Conservation (phyloP, 2,329 filamentous ascomycete species). For the Cladobotryum mycophilum region DNA sequence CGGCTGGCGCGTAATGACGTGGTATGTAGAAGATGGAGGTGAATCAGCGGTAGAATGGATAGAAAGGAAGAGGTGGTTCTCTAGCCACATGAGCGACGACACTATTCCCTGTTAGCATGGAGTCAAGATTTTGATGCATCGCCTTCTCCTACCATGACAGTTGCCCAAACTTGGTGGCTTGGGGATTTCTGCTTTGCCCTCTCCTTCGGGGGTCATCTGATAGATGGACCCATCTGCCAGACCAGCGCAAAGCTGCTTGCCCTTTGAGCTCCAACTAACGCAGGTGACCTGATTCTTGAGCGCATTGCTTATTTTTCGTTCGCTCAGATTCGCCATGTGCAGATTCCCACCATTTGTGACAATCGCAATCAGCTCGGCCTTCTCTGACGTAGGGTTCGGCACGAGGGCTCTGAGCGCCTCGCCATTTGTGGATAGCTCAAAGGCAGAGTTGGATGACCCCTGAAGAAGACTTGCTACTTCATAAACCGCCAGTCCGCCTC, state of each 20-base stretch:
- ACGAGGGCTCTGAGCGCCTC: constrained; percentile 65
- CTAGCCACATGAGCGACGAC: constrained; percentile 78
- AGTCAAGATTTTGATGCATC: background rate
- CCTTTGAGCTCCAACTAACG: constrained; percentile 84
- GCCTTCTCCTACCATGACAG: constrained; percentile 56
- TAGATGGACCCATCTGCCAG: constrained; percentile 70
- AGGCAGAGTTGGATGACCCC: constrained; percentile 59
- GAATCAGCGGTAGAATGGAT: constrained; percentile 64
- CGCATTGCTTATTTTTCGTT: constrained; percentile 54
- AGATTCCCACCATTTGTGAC: constrained; percentile 77
- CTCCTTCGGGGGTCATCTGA: constrained; percentile 79
- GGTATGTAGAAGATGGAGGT: constrained; percentile 62
- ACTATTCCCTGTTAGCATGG: constrained; percentile 41
- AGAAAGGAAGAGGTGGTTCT: constrained; percentile 77
- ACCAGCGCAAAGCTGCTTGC: constrained; percentile 88
- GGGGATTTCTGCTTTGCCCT: constrained; percentile 70
- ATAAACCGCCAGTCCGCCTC: constrained; percentile 79
- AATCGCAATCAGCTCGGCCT: constrained; percentile 69
- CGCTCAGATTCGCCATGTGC: constrained; percentile 73
- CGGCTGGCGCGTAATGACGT: constrained; percentile 66
- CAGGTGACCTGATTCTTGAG: constrained; percentile 74
- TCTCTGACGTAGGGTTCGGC: constrained; percentile 72
- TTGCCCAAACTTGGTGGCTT: constrained; percentile 61
- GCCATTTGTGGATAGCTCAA: constrained; percentile 72
- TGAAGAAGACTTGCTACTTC: constrained; percentile 62